These are phyloP conservation scores for Boletus reticuloceps DNA, from an alignment of 768 basidiomycete genomes.

Conservation along the genomic window DNA sequence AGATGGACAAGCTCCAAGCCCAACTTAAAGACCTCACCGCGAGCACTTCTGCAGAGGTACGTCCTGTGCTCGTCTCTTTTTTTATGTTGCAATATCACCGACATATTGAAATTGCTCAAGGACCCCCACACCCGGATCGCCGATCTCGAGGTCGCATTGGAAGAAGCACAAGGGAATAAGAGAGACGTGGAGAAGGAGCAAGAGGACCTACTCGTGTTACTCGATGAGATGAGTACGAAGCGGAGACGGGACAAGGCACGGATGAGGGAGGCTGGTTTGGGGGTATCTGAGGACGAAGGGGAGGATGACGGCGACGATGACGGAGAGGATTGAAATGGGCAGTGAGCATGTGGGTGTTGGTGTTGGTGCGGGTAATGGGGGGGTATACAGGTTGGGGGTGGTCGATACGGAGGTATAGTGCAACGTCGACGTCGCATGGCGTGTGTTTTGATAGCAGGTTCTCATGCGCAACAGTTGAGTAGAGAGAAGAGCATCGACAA, in stretches of 20 bases:
- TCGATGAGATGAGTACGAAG: constrained; percentile 90
- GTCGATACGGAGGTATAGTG: too few relatives aligned
- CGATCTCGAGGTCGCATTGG: constrained; percentile 46
- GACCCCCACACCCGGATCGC: constrained; percentile 47
- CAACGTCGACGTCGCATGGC: too few relatives aligned
- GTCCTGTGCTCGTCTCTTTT: neutral
- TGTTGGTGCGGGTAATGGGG: too few relatives aligned
- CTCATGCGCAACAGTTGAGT: too few relatives aligned
- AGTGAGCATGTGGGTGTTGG: too few relatives aligned
- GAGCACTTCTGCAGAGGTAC: constrained; percentile 40
- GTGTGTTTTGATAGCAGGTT: too few relatives aligned
- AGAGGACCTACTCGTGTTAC: constrained; percentile 88
- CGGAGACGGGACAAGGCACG: constrained; percentile 78
- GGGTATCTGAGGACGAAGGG: constrained; percentile 91
- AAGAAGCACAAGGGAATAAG: constrained; percentile 57
- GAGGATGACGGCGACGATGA: constrained; percentile 56
- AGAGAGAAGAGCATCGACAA: too few relatives aligned
- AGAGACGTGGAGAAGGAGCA: constrained; percentile 94
- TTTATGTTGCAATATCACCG: neutral
- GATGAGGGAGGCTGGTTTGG: constrained; percentile 71
- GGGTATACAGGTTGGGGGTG: too few relatives aligned
- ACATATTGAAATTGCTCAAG: constrained; percentile 34
- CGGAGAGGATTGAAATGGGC: too few relatives aligned
- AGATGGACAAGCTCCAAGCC: constrained; percentile 67
- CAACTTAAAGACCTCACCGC: constrained; percentile 46